Conservation (phyloP, 768 basidiomycete species). For the Suillus hirtellus region DNA sequence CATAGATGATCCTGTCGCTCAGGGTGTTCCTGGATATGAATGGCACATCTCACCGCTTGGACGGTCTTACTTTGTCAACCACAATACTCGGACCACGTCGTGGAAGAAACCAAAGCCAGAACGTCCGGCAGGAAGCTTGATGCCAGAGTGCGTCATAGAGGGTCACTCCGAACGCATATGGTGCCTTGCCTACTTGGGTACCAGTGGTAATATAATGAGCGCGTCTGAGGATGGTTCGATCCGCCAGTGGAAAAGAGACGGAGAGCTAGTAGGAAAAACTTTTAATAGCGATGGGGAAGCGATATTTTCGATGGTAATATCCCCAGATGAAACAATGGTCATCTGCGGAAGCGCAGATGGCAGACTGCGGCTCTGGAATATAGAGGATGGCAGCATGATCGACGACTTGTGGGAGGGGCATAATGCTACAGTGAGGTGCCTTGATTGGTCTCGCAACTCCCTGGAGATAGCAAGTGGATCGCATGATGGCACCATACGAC, state of each 20-base stretch:
- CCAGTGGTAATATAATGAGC: neutral
- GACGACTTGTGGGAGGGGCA: neutral
- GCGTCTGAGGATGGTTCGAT: neutral
- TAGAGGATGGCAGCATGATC: neutral
- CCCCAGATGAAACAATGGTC: neutral
- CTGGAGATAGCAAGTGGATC: neutral
- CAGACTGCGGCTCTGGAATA: neutral
- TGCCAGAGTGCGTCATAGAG: neutral
- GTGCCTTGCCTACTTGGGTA: neutral
- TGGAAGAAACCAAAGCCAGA: neutral
- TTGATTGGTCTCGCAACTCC: neutral
- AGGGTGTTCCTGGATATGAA: neutral
- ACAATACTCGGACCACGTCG: neutral
- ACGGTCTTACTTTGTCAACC: neutral
- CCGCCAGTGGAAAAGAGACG: neutral
- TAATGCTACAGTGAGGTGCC: neutral
- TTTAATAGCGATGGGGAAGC: neutral
- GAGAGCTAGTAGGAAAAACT: neutral
- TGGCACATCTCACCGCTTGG: neutral
- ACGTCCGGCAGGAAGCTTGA: neutral
- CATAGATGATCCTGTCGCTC: no score
- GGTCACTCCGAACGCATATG: neutral
- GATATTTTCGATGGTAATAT: neutral
- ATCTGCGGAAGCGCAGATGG: neutral
- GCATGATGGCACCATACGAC: constrained; percentile 11